These are phyloP conservation scores for Trichoderma polysporum DNA, from an alignment of 2,329 filamentous ascomycete species.

Conservation along the genomic window DNA sequence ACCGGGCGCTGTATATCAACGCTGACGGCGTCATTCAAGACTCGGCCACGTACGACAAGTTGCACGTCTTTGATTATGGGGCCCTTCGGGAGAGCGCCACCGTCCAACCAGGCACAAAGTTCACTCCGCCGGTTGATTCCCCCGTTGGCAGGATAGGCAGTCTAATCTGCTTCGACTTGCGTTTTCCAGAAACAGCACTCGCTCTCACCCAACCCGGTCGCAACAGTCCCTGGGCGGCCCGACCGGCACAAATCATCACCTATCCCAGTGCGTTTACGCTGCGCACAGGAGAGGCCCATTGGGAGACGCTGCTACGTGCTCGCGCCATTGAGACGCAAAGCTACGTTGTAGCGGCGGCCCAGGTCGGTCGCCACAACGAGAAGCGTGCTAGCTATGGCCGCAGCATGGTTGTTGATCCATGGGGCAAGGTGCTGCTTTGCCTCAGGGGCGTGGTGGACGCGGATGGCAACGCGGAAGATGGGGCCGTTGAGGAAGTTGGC, in stretches of 20 bases:
- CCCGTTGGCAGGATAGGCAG: slow-evolving; percentile 73
- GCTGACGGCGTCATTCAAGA: slow-evolving; percentile 44
- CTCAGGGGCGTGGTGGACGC: slow-evolving; percentile 55
- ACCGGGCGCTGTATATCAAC: slow-evolving; percentile 54
- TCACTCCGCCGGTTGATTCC: slow-evolving; percentile 71
- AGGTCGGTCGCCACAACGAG: slow-evolving; percentile 69
- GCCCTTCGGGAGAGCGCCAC: slow-evolving; percentile 51
- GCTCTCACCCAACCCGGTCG: slow-evolving; percentile 53
- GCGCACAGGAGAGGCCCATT: slow-evolving; percentile 80
- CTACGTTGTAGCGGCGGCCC: slow-evolving; percentile 84
- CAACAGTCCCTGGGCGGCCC: slow-evolving; percentile 31
- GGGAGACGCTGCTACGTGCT: slow-evolving; percentile 75
- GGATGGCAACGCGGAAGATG: slow-evolving; percentile 42
- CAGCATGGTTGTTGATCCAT: slow-evolving; percentile 82
- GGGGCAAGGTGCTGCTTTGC: slow-evolving; percentile 72
- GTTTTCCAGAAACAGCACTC: slow-evolving; percentile 75
- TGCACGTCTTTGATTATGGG: slow-evolving; percentile 81
- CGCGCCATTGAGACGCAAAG: slow-evolving; percentile 86
- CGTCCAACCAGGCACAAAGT: slow-evolving; percentile 64
- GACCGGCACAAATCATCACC: slow-evolving; percentile 69
- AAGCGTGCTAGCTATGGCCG: slow-evolving; percentile 82
- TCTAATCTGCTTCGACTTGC: slow-evolving; percentile 87
- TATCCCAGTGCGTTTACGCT: slow-evolving; percentile 92
- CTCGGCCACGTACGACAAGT: slow-evolving; percentile 69
- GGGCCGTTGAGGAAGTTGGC: slow-evolving; percentile 47